A percentile compares a stretch with the other conserved stretches of the same genome.
Conservation (phyloP, 768 basidiomycete genomes). For the Amanita brunnescens region DNA sequence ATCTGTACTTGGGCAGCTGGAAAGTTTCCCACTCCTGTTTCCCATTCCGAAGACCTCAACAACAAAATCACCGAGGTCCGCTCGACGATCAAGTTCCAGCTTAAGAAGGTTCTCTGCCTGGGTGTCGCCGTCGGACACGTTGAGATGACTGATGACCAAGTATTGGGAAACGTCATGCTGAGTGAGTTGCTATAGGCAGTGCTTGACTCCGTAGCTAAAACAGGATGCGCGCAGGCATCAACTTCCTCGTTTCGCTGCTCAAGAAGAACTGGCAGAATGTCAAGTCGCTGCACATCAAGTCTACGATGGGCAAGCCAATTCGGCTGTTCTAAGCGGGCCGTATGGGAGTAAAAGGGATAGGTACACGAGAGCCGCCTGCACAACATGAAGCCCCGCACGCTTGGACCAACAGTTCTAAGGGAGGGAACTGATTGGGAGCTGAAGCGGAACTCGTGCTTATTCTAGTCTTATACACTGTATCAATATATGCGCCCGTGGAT, state of each 20-base stretch:
- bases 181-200: conserved; percentile 37
- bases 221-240: conserved; percentile 59
- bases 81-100: conserved; percentile 99
- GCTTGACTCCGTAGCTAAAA: not conserved
- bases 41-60: conserved; percentile 80
- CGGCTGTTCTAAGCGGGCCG: conserved; percentile 67
- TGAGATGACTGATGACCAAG: conserved; percentile 96
- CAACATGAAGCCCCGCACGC: conserved; percentile 97
- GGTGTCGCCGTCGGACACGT: conserved; percentile 98
- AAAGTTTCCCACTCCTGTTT: conserved; percentile 97
- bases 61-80: conserved; percentile 93
- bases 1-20: conserved; percentile 49
- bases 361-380: conserved; percentile 51
- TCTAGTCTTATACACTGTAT: not conserved
- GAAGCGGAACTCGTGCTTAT: conserved; percentile 28
- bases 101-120: conserved; percentile 98
- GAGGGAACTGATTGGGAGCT: conserved; percentile 86
- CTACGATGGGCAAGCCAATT: conserved; percentile 97
- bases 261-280: conserved; percentile 99
- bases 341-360: conserved; percentile 8
- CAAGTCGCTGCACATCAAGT: conserved; percentile 97
- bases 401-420: conserved; percentile 87
- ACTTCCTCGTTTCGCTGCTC: conserved; percentile 97
- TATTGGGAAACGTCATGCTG: conserved; percentile 96
- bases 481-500: not conserved